phyloP scores from a whole-genome alignment of 108 stramenopile species.

The Aurantiochytrium sp. region DNA sequence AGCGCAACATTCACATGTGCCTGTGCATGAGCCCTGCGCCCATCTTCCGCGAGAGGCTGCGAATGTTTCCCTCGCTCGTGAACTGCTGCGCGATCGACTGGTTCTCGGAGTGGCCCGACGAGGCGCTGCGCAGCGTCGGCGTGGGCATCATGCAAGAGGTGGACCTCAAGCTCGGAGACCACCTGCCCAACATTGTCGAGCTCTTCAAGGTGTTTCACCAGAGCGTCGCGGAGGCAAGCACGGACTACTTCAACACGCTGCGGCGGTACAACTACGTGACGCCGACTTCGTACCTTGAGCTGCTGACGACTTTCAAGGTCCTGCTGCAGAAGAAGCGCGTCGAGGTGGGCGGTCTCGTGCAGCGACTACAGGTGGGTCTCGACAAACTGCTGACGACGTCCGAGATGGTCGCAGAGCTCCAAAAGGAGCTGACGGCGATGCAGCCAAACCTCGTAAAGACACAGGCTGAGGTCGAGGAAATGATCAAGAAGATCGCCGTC shows the following conservation, averaged over 20 bases:
- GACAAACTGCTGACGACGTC: constrained; percentile 54
- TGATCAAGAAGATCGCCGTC: constrained; percentile 48
- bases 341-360: constrained; percentile 53
- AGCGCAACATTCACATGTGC: constrained; percentile 61
- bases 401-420: constrained; percentile 45
- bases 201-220: constrained; percentile 62
- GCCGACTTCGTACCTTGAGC: constrained; percentile 61
- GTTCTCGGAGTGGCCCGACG: constrained; percentile 69
- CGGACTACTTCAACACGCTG: constrained; percentile 50
- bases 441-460: constrained; percentile 58
- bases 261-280: constrained; percentile 63
- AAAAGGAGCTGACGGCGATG: constrained; percentile 54
- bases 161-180: constrained; percentile 46
- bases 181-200: constrained; percentile 46
- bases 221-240: constrained; percentile 48
- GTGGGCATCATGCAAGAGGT: constrained; percentile 44
- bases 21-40: constrained; percentile 64
- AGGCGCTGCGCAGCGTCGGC: constrained; percentile 59
- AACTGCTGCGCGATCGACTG: constrained; percentile 64
- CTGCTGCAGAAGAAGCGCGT: constrained; percentile 47
- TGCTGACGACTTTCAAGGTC: constrained; percentile 53
- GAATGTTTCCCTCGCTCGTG: constrained; percentile 59
- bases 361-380: constrained; percentile 58
- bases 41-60: constrained; percentile 59
- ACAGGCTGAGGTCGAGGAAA: constrained; percentile 48